A percentile compares a stretch with the other conserved stretches of the same genome.
phyloP scores from a whole-genome alignment of 352 stramenopile species.

The Phytopythium cucurbitacearum region DNA sequence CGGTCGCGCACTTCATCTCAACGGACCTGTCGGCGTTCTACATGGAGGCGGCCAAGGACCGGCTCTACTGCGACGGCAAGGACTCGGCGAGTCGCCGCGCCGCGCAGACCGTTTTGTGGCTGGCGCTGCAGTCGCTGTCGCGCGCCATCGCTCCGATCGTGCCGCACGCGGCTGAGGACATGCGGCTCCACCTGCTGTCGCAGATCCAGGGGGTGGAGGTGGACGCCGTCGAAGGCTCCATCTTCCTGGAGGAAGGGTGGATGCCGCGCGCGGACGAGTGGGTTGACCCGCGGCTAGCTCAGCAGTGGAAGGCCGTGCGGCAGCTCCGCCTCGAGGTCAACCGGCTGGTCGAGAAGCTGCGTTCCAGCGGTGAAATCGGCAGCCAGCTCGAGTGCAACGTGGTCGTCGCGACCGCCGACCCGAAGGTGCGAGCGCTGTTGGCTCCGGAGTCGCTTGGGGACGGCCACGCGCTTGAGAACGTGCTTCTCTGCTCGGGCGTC shows the following conservation, averaged over 20 bases:
- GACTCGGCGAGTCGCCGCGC: constrained; percentile 75
- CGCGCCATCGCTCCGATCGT: constrained; percentile 86
- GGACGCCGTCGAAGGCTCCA: constrained; percentile 54
- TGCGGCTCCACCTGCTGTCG: constrained; percentile 86
- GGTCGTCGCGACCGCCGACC: constrained; percentile 32
- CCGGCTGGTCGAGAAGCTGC: constrained; percentile 71
- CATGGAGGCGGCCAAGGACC: constrained; percentile 96
- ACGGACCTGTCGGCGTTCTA: constrained; percentile 98
- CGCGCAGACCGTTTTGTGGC: constrained; percentile 87
- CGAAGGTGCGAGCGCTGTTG: constrained; percentile 33
- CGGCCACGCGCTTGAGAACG: constrained; percentile 67
- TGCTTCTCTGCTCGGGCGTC: constrained; percentile 70
- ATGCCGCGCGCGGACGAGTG: constrained; percentile 50
- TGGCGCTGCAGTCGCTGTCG: constrained; percentile 59
- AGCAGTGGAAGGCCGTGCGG: constrained; percentile 87
- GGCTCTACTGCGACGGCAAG: constrained; percentile 93
- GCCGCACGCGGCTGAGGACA: constrained; percentile 96
- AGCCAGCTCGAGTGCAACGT: constrained; percentile 81
- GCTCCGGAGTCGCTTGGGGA: constrained; percentile 5
- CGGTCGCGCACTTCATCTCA: constrained; percentile 91
- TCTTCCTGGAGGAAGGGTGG: constrained; percentile 72
- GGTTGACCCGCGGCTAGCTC: constrained; percentile 43
- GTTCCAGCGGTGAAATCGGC: constrained; percentile 41
- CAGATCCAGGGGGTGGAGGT: constrained; percentile 40
- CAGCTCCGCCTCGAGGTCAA: constrained; percentile 84